Conservation (phyloP, 2,329 filamentous ascomycete species). For the Xylariales sp. region DNA sequence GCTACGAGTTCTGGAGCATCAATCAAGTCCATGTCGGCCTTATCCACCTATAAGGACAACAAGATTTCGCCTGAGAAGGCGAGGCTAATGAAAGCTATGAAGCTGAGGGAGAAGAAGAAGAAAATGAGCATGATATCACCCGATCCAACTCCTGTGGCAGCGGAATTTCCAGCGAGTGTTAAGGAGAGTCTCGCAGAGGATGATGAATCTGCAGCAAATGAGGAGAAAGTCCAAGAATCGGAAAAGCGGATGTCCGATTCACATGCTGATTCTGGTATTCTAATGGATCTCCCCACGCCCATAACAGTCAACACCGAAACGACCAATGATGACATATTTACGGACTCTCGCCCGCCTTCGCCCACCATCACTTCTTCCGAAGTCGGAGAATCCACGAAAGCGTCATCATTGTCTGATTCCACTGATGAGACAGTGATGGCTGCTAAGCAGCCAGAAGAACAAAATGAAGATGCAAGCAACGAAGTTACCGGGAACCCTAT, state of each 20-base stretch:
- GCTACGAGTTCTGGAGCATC: slow-evolving; percentile 41
- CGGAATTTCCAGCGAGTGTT: slow-evolving; percentile 18
- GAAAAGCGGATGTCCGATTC: slow-evolving; percentile 29
- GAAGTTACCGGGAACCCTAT: too few relatives aligned
- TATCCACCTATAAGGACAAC: slow-evolving; percentile 35
- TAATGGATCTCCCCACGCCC: slow-evolving; percentile 41
- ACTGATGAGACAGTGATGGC: slow-evolving; percentile 54
- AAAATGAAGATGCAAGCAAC: slow-evolving; percentile 4
- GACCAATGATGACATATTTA: slow-evolving; percentile 41
- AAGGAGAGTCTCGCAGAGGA: slow-evolving; percentile 16
- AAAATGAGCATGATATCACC: slow-evolving; percentile 30
- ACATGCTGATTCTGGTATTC: slow-evolving; percentile 52
- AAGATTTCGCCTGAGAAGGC: slow-evolving; percentile 83
- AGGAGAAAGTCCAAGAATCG: neutral
- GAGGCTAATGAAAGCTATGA: slow-evolving; percentile 88
- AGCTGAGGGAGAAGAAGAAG: slow-evolving; percentile 79
- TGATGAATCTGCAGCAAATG: slow-evolving; percentile 9
- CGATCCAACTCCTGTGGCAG: slow-evolving; percentile 17
- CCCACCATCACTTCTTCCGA: slow-evolving; percentile 48
- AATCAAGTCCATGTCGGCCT: slow-evolving; percentile 36
- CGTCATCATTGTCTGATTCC: slow-evolving; percentile 59
- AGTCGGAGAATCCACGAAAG: slow-evolving; percentile 55
- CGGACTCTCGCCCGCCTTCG: slow-evolving; percentile 55
- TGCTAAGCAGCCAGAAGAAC: slow-evolving; percentile 18
- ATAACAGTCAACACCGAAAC: slow-evolving; percentile 33